Conservation (phyloP, 192 early-diverging fungal species). For the Ambispora gerdemannii region DNA sequence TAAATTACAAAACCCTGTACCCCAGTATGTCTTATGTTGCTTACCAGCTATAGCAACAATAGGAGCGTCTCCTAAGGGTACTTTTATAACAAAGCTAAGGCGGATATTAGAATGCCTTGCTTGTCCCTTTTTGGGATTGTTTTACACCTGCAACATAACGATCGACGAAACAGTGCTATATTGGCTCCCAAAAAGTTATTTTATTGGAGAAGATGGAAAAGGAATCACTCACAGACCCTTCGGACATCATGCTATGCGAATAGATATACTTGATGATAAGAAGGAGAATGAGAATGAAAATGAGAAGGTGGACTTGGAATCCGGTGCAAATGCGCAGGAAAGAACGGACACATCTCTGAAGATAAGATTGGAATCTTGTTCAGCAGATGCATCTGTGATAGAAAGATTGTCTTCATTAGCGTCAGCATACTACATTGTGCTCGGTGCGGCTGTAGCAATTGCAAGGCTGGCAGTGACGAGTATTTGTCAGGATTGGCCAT, state of each 20-base stretch:
- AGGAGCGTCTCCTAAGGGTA: neutral
- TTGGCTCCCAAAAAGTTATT: neutral
- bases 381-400: neutral
- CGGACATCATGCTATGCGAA: neutral
- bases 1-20: neutral
- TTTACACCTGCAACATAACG: too few species aligned
- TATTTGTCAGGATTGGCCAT: neutral
- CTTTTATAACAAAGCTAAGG: neutral
- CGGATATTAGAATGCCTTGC: neutral
- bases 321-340: neutral
- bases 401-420: too few species aligned
- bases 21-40: constrained; percentile 3
- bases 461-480: neutral
- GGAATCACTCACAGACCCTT: neutral
- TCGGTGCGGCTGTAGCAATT: constrained; percentile 9
- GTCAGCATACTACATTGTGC: neutral
- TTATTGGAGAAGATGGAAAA: neutral
- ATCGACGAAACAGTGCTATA: neutral
- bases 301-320: too few species aligned
- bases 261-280: too few species aligned
- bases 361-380: too few species aligned
- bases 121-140: too few species aligned
- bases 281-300: too few species aligned
- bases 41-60: constrained; percentile 4
- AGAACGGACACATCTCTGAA: too few species aligned